Conservation (phyloP, 2,329 filamentous ascomycete genomes). For the Fonsecaea nubica region DNA sequence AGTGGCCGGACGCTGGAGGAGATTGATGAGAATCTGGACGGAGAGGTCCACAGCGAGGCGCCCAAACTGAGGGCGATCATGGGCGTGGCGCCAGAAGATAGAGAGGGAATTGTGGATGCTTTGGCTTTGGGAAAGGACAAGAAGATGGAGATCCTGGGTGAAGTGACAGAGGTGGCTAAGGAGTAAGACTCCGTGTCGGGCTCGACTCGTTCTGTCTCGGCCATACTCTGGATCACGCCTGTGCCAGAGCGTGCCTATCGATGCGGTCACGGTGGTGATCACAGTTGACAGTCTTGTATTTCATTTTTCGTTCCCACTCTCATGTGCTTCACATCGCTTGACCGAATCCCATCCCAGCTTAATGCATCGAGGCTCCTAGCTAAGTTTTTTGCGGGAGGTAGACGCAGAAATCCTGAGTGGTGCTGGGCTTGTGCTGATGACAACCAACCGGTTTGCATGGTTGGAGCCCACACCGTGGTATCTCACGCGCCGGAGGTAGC, state of each 20-base stretch:
- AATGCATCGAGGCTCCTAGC: not conserved
- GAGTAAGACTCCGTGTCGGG: not conserved
- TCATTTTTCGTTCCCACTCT: not conserved
- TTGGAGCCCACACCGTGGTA: too few relatives aligned
- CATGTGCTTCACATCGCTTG: not conserved
- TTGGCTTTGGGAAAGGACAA: slow-evolving; percentile 21
- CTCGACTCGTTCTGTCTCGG: not conserved
- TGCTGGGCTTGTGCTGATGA: not conserved
- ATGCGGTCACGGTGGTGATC: not conserved
- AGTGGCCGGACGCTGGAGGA: slow-evolving; percentile 41
- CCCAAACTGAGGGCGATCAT: slow-evolving; percentile 22
- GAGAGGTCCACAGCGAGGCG: slow-evolving; percentile 26
- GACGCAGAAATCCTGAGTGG: not conserved
- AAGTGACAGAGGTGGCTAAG: slow-evolving; percentile 22
- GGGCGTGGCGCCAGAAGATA: slow-evolving; percentile 35
- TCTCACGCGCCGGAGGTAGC: not conserved
- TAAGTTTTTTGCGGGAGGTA: not conserved
- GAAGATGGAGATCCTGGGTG: slow-evolving; percentile 12
- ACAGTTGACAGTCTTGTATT: not conserved
- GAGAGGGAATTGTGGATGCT: slow-evolving; percentile 28
- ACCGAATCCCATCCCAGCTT: not conserved
- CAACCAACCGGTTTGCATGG: too few relatives aligned
- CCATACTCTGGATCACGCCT: not conserved
- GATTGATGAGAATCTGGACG: slow-evolving; percentile 41
- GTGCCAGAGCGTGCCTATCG: not conserved